phyloP scores from a whole-genome alignment of 2,329 filamentous ascomycete species.

The Phaeophleospora eucalypticola region DNA sequence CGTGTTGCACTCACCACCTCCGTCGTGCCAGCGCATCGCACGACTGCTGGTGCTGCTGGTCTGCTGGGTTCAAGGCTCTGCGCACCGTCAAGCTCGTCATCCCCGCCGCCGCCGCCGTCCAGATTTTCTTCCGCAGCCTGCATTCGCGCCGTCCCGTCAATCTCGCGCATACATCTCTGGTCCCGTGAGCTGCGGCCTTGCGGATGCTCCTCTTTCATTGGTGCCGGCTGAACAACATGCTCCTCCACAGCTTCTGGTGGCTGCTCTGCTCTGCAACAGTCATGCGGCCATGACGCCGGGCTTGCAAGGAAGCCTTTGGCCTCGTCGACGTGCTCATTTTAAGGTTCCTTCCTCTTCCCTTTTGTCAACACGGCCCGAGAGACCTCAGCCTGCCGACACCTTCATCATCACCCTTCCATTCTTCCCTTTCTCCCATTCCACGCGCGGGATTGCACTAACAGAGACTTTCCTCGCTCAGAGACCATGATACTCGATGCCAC shows the following conservation, averaged over 20 bases:
- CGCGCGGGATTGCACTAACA: too few species aligned
- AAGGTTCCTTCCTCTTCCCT: slow-evolving; percentile 1
- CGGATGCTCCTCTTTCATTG: background rate
- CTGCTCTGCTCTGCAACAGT: slow-evolving; percentile 5
- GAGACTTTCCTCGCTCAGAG: too few species aligned
- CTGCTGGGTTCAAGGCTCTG: background rate
- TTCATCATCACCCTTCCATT: too few species aligned
- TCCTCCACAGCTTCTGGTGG: slow-evolving; percentile 6
- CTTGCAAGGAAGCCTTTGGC: slow-evolving; percentile 2
- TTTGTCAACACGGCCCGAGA: background rate
- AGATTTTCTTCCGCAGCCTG: slow-evolving; percentile 2
- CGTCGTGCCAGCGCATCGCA: background rate
- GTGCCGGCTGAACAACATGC: background rate
- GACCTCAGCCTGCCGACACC: background rate
- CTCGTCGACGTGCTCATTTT: slow-evolving; percentile 1
- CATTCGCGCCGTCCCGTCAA: slow-evolving; percentile 5
- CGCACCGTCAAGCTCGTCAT: background rate
- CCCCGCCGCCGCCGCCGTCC: background rate
- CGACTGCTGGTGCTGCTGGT: background rate
- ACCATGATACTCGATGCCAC: too few species aligned
- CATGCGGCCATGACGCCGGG: slow-evolving; percentile 8
- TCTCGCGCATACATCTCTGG: slow-evolving; percentile 2
- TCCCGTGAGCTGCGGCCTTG: slow-evolving; percentile 6
- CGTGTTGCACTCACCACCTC: background rate
- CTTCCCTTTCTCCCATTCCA: too few species aligned